Percentiles rank a stretch among this genome's conserved stretches.
Evolutionary conservation across 306 rosid genomes (phyloP).

Genomic region (Malus fusca): DNA sequence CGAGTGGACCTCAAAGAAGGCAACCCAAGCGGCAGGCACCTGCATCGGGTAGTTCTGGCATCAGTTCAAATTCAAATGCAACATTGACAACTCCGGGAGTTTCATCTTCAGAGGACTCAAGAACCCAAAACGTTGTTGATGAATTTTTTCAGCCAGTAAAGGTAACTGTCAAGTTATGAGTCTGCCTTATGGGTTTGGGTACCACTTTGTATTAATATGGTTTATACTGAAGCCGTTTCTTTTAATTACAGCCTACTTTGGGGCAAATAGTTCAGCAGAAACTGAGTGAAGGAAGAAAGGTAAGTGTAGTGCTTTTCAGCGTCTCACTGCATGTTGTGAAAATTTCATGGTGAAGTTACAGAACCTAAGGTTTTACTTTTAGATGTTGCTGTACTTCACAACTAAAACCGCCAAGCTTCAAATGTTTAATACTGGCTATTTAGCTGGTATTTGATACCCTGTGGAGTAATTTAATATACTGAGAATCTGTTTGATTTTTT

Average conservation of each 20-base stretch:
- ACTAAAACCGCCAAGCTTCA: neutral
- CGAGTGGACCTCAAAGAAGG: conserved; percentile 54
- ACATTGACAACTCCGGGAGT: conserved; percentile 30
- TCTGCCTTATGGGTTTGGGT: neutral
- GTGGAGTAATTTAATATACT: neutral
- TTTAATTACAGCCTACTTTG: conserved; percentile 66
- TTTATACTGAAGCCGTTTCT: conserved; percentile 20
- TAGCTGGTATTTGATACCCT: neutral
- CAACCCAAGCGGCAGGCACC: conserved; percentile 68
- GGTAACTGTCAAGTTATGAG: conserved; percentile 30
- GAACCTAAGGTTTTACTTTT: neutral
- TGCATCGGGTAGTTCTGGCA: conserved; percentile 53
- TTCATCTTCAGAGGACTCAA: conserved; percentile 45
- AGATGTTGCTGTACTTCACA: neutral
- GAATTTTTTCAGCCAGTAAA: conserved; percentile 68
- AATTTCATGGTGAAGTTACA: neutral
- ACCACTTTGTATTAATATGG: neutral
- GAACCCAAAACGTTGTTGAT: conserved; percentile 66
- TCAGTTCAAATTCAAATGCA: conserved; percentile 34
- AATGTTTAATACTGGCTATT: neutral
- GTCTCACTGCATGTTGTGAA: neutral
- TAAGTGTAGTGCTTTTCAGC: conserved; percentile 23
- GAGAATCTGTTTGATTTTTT: conserved; percentile 4
- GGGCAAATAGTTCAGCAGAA: conserved; percentile 88
- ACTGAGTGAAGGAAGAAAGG: conserved; percentile 95